phyloP scores from a whole-genome alignment of 768 basidiomycete genomes.

The Mrakia hoshinonis region DNA sequence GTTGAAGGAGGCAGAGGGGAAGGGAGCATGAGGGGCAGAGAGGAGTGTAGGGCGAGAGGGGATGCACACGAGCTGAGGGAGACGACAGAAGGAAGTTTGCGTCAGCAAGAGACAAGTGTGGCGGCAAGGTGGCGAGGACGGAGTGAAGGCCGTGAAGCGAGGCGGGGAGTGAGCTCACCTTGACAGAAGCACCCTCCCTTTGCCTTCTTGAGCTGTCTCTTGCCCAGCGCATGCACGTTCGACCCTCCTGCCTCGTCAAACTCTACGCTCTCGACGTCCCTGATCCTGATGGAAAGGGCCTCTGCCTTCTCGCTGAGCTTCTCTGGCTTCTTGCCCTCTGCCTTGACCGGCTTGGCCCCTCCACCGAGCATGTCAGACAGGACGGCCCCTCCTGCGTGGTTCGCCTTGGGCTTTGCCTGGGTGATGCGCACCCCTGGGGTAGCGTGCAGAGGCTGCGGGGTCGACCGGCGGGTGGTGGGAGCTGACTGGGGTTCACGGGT shows the following conservation, averaged over 20 bases:
- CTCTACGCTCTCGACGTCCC: conserved; percentile 17
- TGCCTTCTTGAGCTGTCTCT: conserved; percentile 26
- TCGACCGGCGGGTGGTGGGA: not conserved
- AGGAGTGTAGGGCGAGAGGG: conserved; percentile 17
- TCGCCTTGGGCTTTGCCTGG: not conserved
- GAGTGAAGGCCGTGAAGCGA: not conserved
- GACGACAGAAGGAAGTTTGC: not conserved
- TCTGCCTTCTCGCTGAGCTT: conserved; percentile 8
- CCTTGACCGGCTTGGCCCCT: not conserved
- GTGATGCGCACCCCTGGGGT: conserved; percentile 16
- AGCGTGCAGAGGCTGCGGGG: conserved; percentile 3
- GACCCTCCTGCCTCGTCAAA: not conserved
- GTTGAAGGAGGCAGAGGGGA: conserved; percentile 27
- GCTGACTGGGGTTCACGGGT: not conserved
- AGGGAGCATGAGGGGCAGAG: conserved; percentile 26
- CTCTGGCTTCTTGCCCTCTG: conserved; percentile 5
- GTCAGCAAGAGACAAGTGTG: not conserved
- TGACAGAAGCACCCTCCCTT: conserved; percentile 30
- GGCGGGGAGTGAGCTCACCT: conserved; percentile 5
- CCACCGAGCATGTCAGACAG: conserved; percentile 20
- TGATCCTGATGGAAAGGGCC: conserved; percentile 3
- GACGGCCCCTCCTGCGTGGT: conserved; percentile 1
- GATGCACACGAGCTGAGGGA: conserved; percentile 18
- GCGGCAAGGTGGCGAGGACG: not conserved
- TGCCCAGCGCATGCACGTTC: conserved; percentile 1